Evolutionary conservation across 1,139 yeast genomes (phyloP).

Genomic region (Ogataea hybrid): DNA sequence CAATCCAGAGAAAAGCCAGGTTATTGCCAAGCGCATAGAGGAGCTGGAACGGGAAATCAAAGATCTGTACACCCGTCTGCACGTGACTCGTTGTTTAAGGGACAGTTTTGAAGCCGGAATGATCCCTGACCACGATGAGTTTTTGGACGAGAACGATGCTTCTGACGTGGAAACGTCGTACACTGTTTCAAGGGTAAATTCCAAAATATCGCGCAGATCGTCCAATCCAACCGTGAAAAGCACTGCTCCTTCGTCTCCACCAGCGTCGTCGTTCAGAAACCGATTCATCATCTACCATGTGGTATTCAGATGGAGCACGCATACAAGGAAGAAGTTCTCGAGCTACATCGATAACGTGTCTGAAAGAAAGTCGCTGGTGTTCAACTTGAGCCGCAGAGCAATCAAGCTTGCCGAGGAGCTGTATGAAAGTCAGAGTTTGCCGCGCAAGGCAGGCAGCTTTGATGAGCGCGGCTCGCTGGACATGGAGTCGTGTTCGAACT

Average conservation of each 20-base stretch:
- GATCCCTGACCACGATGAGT: slow-evolving; percentile 30
- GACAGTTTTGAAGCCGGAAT: slow-evolving; percentile 32
- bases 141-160: slow-evolving; percentile 24
- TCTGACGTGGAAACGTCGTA: slow-evolving; percentile 24
- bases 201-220: slow-evolving; percentile 31
- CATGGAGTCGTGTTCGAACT: slow-evolving; percentile 27
- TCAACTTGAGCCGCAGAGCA: slow-evolving; percentile 69
- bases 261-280: slow-evolving; percentile 55
- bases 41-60: slow-evolving; percentile 36
- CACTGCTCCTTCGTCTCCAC: slow-evolving; percentile 17
- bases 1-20: slow-evolving; percentile 20
- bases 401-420: slow-evolving; percentile 63
- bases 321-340: slow-evolving; percentile 58
- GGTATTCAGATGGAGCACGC: slow-evolving; percentile 76
- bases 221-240: slow-evolving; percentile 34
- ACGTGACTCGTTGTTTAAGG: slow-evolving; percentile 35
- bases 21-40: slow-evolving; percentile 22
- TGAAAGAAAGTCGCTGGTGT: slow-evolving; percentile 54
- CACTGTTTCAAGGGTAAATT: slow-evolving; percentile 15
- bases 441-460: slow-evolving; percentile 5
- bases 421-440: slow-evolving; percentile 17
- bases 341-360: slow-evolving; percentile 61
- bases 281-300: slow-evolving; percentile 77
- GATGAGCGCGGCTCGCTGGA: slow-evolving; percentile 25
- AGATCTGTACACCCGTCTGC: slow-evolving; percentile 38